Conservation (phyloP, 257 asterid genomes). For the Solanum etuberosum region DNA sequence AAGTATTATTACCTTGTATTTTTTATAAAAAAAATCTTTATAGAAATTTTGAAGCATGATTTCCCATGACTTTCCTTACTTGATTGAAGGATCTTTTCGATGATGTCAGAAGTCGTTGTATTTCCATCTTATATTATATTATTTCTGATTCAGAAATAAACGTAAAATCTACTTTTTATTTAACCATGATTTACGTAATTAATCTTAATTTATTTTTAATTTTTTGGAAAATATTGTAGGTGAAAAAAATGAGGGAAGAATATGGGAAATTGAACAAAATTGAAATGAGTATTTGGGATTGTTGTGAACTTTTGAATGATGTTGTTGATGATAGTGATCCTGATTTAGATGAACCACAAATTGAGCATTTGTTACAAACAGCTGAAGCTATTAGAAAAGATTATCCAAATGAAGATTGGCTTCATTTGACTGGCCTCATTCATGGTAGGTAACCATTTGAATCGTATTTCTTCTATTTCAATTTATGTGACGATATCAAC, state of each 20-base stretch:
- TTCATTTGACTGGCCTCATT: constrained; percentile 1
- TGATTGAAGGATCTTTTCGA: no score
- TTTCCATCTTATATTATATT: no score
- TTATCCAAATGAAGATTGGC: background rate
- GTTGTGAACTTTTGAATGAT: constrained; percentile 27
- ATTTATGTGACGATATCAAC: background rate
- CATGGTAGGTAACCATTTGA: constrained; percentile 1
- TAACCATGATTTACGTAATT: background rate
- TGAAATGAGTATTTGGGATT: constrained; percentile 27
- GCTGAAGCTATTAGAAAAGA: background rate
- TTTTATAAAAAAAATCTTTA: no score
- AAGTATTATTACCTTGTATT: no score
- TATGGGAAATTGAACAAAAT: background rate
- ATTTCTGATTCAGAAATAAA: background rate
- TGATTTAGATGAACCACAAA: background rate
- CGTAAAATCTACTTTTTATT: background rate
- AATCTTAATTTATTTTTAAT: background rate
- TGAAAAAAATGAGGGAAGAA: background rate
- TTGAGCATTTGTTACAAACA: background rate
- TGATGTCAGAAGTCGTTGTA: background rate
- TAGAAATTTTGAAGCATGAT: background rate
- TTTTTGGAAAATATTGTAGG: background rate
- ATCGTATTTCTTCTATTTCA: background rate
- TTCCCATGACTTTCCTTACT: background rate
- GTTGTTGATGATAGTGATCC: constrained; percentile 12